Base-by-base conservation (phyloP, 2,329 filamentous ascomycete species). In the Pseudocercospora musae region DNA sequence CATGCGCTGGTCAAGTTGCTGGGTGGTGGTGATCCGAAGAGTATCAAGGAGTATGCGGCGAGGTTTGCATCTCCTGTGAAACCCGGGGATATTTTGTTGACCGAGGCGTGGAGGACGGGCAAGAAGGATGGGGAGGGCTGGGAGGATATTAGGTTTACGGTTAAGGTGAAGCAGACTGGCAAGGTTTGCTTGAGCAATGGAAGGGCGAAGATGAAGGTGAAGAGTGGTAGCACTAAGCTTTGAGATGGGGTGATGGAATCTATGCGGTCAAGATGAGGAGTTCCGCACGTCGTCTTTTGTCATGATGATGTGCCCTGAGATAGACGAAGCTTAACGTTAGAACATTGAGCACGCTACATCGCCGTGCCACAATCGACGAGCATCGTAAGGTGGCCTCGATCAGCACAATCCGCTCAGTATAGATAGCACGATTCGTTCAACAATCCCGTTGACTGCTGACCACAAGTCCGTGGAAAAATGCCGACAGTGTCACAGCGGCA, bases 131-230 rank as follows among this genome's bases (percentile, higher is more conserved):
- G 84, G 48, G 72, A 79, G 68, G 88, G 85, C 0, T 96, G 85
- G 78, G 92, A 96, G 78, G 92, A 96, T 76, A 80, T 96, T 56
- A 83, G 91, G 52, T 97, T 96, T 73, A 82, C 88, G 58, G 91
- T 90, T 1, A 85, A 85, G 74, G 87, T 96, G 25, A 89, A 89
- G 88, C 89, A 70, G 87, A 88, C 31, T 33, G 91, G 90, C 31
- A 96, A 95, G 83, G 87, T 92, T 18, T 91, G 91, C 64, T 79
- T 97, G 77, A 95, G 87, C 78, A 96, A 97, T 76, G 93, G 93
- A 4, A 83, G 92, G 62, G 91, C 91, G 25, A 76, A 94, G 74
- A 85, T 97, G 72, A 91, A 85, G 82, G 80, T 85, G 62, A 69
- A 65, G 63, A 64, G 58, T 56, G 66, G 60, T 40, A 62, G 57